Evolutionary conservation across 345 rosid species (phyloP).

Genomic region (Aquilaria malaccensis): DNA sequence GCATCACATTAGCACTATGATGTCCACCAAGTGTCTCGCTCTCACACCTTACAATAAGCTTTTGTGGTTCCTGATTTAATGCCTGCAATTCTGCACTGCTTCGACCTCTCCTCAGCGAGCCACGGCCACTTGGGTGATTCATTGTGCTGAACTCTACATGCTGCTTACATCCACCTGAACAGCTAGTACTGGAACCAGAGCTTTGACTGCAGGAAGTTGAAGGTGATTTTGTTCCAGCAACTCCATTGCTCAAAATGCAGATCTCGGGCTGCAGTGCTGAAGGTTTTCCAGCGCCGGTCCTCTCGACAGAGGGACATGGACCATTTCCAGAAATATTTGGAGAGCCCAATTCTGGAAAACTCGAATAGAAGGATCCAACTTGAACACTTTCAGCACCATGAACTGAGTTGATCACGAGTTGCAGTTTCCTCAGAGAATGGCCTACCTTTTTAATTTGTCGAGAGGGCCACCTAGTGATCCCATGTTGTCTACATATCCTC

Average conservation of each 20-base stretch:
- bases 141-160: too few relatives aligned
- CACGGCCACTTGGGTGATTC: too few relatives aligned
- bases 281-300: conserved; percentile 22
- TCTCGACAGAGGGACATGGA: conserved; percentile 28
- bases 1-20: too few relatives aligned
- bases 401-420: conserved; percentile 82
- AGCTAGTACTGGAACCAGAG: conserved; percentile 64
- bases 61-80: too few relatives aligned
- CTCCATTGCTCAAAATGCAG: conserved; percentile 25
- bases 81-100: too few relatives aligned
- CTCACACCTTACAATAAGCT: too few relatives aligned
- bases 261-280: conserved; percentile 28
- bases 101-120: too few relatives aligned
- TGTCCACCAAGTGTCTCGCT: too few relatives aligned
- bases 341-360: conserved; percentile 79
- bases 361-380: conserved; percentile 69
- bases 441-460: conserved; percentile 97
- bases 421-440: conserved; percentile 84
- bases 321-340: conserved; percentile 39
- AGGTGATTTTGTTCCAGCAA: conserved; percentile 49
- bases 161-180: conserved; percentile 36
- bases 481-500: conserved; percentile 94
- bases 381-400: conserved; percentile 86
- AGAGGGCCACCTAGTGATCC: conserved; percentile 92
- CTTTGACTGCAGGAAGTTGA: conserved; percentile 72